Evolutionary conservation across 805 yeast genomes (phyloP).

Genomic region (Kurtzmaniella cleridarum): DNA sequence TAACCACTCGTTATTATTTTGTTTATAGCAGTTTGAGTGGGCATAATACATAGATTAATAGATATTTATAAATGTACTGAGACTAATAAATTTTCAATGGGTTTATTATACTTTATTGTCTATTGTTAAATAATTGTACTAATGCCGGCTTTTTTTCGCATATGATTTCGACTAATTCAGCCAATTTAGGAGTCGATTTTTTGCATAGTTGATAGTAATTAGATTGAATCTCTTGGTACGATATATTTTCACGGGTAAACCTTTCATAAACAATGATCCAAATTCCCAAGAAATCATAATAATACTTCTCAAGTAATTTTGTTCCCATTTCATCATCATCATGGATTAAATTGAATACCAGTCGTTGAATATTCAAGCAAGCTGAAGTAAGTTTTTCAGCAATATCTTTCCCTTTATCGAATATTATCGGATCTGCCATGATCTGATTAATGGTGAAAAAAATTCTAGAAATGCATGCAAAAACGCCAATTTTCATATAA

Average conservation of each 20-base stretch:
- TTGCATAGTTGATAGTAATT: no score
- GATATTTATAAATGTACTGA: no score
- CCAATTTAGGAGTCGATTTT: no score
- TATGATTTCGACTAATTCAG: no score
- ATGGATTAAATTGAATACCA: slow-evolving; percentile 11
- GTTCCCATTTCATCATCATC: slow-evolving; percentile 13
- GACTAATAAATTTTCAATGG: no score
- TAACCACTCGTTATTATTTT: no score
- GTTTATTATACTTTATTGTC: no score
- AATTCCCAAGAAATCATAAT: slow-evolving; percentile 29
- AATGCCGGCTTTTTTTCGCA: no score
- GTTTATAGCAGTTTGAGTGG: no score
- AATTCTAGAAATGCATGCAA: slow-evolving; percentile 23
- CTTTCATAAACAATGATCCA: slow-evolving; percentile 22
- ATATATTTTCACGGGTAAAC: not conserved
- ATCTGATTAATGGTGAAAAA: slow-evolving; percentile 26
- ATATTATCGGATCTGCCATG: slow-evolving; percentile 21
- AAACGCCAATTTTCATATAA: slow-evolving; percentile 11
- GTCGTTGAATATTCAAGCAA: slow-evolving; percentile 19
- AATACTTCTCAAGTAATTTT: slow-evolving; percentile 18
- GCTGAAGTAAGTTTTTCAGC: slow-evolving; percentile 7
- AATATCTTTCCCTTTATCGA: slow-evolving; percentile 16
- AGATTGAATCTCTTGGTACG: no score
- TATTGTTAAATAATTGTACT: no score
- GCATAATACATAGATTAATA: no score